These are phyloP conservation scores for Chrysophaeum taylorii DNA, from an alignment of 352 stramenopile species.

Conservation along the genomic window DNA sequence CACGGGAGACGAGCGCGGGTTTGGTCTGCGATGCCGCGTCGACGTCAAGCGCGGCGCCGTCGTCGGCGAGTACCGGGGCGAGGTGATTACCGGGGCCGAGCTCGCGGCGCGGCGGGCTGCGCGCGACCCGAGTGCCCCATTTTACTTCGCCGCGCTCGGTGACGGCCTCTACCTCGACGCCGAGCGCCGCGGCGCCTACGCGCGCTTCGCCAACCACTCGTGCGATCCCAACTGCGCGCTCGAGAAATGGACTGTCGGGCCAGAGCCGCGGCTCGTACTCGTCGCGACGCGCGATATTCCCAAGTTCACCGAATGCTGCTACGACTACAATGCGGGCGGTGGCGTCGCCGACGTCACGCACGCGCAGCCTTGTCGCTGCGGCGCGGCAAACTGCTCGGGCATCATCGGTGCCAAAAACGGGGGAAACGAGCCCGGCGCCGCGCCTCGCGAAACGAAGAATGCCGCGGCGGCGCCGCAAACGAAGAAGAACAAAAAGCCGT, in stretches of 20 bases:
- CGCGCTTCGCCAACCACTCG: conserved; percentile 15
- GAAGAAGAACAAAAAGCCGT: background rate
- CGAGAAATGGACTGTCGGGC: conserved; percentile 2
- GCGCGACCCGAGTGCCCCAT: background rate
- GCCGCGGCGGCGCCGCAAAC: background rate
- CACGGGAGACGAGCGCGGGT: background rate
- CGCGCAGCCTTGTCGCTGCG: background rate
- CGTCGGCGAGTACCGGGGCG: conserved; percentile 13
- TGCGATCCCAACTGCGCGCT: conserved; percentile 5
- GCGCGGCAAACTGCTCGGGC: conserved; percentile 5
- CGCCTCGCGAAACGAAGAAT: background rate
- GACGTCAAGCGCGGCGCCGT: background rate
- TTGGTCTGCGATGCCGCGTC: background rate
- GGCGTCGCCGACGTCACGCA: background rate
- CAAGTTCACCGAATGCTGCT: background rate
- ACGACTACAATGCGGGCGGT: conserved; percentile 15
- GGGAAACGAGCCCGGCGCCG: background rate
- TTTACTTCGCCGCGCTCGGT: conserved; percentile 8
- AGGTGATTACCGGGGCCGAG: background rate
- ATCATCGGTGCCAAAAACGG: background rate
- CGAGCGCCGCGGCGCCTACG: background rate
- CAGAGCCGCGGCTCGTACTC: conserved; percentile 1
- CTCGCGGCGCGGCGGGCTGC: background rate
- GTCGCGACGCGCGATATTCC: background rate
- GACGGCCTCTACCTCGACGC: conserved; percentile 7